Conservation (phyloP, 2,329 filamentous ascomycete species). For the Anthostomella pinea region DNA sequence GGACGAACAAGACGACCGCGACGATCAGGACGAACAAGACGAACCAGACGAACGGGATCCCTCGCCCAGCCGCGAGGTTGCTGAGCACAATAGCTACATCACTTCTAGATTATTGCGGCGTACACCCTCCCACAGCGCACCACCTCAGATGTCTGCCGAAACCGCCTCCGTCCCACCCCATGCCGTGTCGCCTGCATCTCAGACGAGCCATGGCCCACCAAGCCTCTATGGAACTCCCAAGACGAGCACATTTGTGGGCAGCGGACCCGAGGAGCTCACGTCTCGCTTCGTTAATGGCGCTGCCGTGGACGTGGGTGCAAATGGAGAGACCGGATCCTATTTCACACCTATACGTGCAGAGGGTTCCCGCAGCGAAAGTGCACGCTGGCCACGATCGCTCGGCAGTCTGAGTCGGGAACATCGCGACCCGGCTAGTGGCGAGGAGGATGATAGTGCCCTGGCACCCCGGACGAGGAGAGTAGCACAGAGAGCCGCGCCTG, state of each 20-base stretch:
- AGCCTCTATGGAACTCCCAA: constrained; percentile 37
- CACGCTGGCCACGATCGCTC: constrained; percentile 43
- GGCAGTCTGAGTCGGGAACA: constrained; percentile 34
- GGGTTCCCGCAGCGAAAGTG: constrained; percentile 32
- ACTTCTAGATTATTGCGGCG: constrained; percentile 66
- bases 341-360: constrained; percentile 38
- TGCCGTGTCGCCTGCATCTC: constrained; percentile 35
- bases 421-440: constrained; percentile 30
- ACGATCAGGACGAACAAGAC: constrained; percentile 2
- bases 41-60: constrained; percentile 8
- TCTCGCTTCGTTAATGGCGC: constrained; percentile 59
- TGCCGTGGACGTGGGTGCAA: constrained; percentile 46
- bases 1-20: constrained; percentile 2
- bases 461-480: constrained; percentile 43
- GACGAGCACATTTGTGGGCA: constrained; percentile 33
- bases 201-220: constrained; percentile 37
- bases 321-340: constrained; percentile 50
- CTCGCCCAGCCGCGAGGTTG: constrained; percentile 40
- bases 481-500: constrained; percentile 39
- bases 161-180: constrained; percentile 46
- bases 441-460: constrained; percentile 44
- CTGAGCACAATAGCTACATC: constrained; percentile 61
- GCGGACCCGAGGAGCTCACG: constrained; percentile 47
- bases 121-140: constrained; percentile 57
- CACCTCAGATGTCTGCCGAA: constrained; percentile 64